These are phyloP conservation scores for Xenoacremonium recifei DNA, from an alignment of 2,329 filamentous ascomycete species.

Conservation along the genomic window DNA sequence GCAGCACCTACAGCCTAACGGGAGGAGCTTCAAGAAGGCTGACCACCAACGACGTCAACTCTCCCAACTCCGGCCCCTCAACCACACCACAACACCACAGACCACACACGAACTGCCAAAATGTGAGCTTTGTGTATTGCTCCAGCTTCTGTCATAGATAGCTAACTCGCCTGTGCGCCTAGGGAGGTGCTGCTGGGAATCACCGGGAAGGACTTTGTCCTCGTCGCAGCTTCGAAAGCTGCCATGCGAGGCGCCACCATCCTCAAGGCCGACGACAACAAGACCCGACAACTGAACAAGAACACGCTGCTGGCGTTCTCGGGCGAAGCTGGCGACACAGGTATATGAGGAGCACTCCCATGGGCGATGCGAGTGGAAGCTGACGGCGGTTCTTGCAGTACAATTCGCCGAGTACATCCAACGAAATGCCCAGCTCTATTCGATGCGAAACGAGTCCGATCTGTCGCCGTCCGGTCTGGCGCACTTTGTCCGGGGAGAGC, in stretches of 20 bases:
- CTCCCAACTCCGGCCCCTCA: too few relatives aligned
- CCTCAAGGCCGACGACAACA: slow-evolving; percentile 93
- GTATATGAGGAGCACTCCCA: too few relatives aligned
- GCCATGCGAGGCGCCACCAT: slow-evolving; percentile 97
- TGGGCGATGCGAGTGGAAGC: too few relatives aligned
- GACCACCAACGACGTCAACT: slow-evolving; percentile 8
- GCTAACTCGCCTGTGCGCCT: slow-evolving; percentile 13
- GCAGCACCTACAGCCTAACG: slow-evolving; percentile 38
- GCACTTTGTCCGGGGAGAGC: slow-evolving; percentile 90
- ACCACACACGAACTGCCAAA: slow-evolving; percentile 17
- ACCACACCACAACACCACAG: slow-evolving; percentile 12
- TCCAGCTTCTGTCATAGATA: slow-evolving; percentile 6
- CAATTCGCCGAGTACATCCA: slow-evolving; percentile 99
- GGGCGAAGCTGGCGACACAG: slow-evolving; percentile 93
- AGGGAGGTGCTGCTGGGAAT: slow-evolving; percentile 99
- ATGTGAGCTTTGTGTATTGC: slow-evolving; percentile 19
- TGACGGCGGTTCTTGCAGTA: slow-evolving; percentile 58
- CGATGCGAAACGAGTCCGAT: slow-evolving; percentile 95
- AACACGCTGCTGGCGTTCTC: slow-evolving; percentile 94
- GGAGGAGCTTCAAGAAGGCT: slow-evolving; percentile 22
- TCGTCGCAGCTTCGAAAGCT: slow-evolving; percentile 96
- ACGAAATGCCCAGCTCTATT: slow-evolving; percentile 96
- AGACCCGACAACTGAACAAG: slow-evolving; percentile 89
- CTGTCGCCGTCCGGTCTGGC: slow-evolving; percentile 86
- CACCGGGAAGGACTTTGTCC: slow-evolving; percentile 98